A percentile compares a stretch with the other conserved stretches of the same genome.
Evolutionary conservation across 1,284 basidiomycete species (phyloP).

Genomic region (Hypsizygus ulmarius): DNA sequence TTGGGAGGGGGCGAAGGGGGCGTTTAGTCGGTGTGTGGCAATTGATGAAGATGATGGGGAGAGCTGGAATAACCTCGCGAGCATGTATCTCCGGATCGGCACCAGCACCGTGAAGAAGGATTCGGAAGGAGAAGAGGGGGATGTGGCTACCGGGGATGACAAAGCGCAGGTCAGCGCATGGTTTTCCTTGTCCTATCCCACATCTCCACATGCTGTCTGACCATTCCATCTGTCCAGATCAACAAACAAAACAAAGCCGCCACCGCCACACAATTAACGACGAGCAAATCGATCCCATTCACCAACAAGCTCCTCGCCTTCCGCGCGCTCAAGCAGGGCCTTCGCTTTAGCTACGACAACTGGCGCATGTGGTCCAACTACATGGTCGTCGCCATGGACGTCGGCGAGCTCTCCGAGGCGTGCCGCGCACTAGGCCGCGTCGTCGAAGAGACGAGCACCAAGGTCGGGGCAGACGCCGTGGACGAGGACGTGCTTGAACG

Average conservation of each 20-base stretch:
- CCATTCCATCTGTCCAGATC: too few species aligned
- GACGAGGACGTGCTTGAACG: slow-evolving; percentile 88
- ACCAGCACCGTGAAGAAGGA: slow-evolving; percentile 41
- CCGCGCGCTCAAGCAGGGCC: slow-evolving; percentile 89
- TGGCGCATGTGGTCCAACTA: slow-evolving; percentile 99
- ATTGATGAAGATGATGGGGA: slow-evolving; percentile 97
- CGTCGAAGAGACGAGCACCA: slow-evolving; percentile 76
- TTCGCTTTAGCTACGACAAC: slow-evolving; percentile 83
- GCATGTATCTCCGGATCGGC: slow-evolving; percentile 86
- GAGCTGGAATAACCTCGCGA: slow-evolving; percentile 98
- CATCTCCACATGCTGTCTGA: neutral
- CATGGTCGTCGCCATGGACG: slow-evolving; percentile 91
- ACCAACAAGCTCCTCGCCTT: slow-evolving; percentile 86
- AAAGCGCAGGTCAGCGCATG: slow-evolving; percentile 8
- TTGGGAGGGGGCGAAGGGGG: slow-evolving; percentile 82
- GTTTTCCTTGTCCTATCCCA: neutral
- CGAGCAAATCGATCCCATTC: slow-evolving; percentile 45
- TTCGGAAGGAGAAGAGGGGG: slow-evolving; percentile 19
- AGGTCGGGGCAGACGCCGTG: slow-evolving; percentile 57
- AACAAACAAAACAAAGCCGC: too few species aligned
- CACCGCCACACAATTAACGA: slow-evolving; percentile 8
- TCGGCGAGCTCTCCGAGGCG: slow-evolving; percentile 89
- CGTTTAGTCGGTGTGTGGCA: slow-evolving; percentile 83
- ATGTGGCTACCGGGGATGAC: neutral
- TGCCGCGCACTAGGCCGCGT: slow-evolving; percentile 81